Base-by-base conservation (phyloP, 495 filamentous ascomycete genomes). In the Friedmanniomyces endolithicus region DNA sequence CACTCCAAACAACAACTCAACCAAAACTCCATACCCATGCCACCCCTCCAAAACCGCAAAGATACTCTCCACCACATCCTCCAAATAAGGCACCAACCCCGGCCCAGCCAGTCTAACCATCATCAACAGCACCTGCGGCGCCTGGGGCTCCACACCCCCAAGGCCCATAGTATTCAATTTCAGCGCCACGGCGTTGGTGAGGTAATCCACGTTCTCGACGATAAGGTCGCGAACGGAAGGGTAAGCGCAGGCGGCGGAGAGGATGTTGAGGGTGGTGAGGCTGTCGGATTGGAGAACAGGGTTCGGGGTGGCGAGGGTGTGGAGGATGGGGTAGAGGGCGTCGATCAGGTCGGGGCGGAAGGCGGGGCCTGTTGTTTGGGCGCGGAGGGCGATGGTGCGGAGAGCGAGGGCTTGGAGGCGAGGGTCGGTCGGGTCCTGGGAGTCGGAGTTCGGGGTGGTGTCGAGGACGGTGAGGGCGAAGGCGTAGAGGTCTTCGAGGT, bases 161-260 rank as follows among this genome's bases (percentile, higher is more conserved):
- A 31, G 9, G 4, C 27, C 27, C 88, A 62, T 94, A 87, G 0
- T 81, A 59, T 94, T 95, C 25, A 99, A 75, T 54, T 90, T 87
- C 22, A 96, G 71, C 0, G 85, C 86, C 6, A 97, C 81, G 0
- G 90, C 86, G 64, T 96, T 97, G 46, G 95, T 83, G 70, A 99
- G 83, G 66, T 99, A 99, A 67, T 99, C 92, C 23, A 85, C 89
- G 58, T 99, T 99, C 29, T 88, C 83, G 45, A 96, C 77, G 44
- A 99, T 81, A 57, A 99, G 72, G 11, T 87, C 80, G 31, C 83
- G 83, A 11, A 89, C 81, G 60, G 75, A 81, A 0, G 63, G 37
- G 63, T 97, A 99, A 17, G 78, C 81, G 67, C 89, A 96, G 0
- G 84, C 72, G 8, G 67, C 64, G 9, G 92, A 83, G 27, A 96